phyloP scores from a whole-genome alignment of 441 rosid species.

The Jatropha multifida region DNA sequence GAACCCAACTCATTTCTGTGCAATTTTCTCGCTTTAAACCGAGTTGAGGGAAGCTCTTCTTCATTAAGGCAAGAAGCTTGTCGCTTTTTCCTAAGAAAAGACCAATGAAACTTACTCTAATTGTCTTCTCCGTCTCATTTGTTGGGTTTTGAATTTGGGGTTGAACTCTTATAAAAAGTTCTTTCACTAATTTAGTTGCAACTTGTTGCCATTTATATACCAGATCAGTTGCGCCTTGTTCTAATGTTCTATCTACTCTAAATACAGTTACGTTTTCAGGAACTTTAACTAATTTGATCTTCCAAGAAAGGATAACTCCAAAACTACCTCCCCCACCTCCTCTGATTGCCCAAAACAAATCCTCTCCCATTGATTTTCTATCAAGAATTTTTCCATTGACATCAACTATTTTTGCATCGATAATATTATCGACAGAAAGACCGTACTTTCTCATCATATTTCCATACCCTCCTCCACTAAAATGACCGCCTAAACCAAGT shows the following conservation, averaged over 20 bases:
- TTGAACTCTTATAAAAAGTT: not conserved
- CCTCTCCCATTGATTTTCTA: not conserved
- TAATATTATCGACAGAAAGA: slow-evolving; percentile 41
- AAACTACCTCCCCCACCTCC: slow-evolving; percentile 2
- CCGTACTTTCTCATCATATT: slow-evolving; percentile 53
- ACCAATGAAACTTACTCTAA: not conserved
- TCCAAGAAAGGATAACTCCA: slow-evolving; percentile 2
- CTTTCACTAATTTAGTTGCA: not conserved
- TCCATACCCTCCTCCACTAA: slow-evolving; percentile 63
- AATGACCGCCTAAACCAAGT: slow-evolving; percentile 60
- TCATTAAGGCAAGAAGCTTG: not conserved
- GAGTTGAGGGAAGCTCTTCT: not conserved
- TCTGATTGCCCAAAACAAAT: not conserved
- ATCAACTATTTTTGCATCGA: slow-evolving; percentile 26
- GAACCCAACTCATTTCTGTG: slow-evolving; percentile 11
- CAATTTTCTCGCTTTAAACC: not conserved
- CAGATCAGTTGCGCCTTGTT: not conserved
- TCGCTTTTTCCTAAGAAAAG: not conserved
- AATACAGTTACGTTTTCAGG: not conserved
- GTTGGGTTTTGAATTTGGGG: not conserved
- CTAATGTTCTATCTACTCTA: not conserved
- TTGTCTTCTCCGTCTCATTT: not conserved
- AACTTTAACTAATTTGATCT: slow-evolving; percentile 1
- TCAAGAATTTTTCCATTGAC: not conserved
- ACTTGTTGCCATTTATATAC: slow-evolving; percentile 8